Percentiles rank a stretch among this genome's conserved stretches.
Conservation (phyloP, 768 basidiomycete genomes). For the Tubosaeta sp. region DNA sequence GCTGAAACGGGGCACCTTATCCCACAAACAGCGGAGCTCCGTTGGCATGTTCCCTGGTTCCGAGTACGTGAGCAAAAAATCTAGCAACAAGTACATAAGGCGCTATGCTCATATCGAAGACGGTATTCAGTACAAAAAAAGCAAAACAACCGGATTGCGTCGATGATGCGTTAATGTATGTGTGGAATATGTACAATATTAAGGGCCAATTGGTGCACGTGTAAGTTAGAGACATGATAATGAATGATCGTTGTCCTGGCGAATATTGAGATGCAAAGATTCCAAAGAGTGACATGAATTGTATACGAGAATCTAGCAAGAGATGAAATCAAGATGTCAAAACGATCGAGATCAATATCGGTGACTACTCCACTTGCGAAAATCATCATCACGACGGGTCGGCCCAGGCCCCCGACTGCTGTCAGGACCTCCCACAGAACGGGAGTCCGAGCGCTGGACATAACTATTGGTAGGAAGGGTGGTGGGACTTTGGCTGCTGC, state of each 20-base stretch:
- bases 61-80: conserved; percentile 9
- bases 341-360: conserved; percentile 39
- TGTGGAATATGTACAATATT: conserved; percentile 34
- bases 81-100: conserved; percentile 26
- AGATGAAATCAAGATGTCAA: conserved; percentile 33
- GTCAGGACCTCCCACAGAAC: conserved; percentile 31
- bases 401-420: conserved; percentile 17
- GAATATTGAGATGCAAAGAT: conserved; percentile 32
- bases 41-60: conserved; percentile 10
- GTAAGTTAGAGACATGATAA: conserved; percentile 33
- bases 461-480: conserved; percentile 34
- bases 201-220: conserved; percentile 28
- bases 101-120: conserved; percentile 21
- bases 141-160: conserved; percentile 20
- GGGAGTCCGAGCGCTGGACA: conserved; percentile 39
- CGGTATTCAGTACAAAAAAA: conserved; percentile 26
- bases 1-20: neutral
- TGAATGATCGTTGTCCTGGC: conserved; percentile 35
- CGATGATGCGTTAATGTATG: conserved; percentile 29
- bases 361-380: conserved; percentile 44
- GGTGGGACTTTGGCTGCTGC: conserved; percentile 30
- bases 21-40: conserved; percentile 30
- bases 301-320: conserved; percentile 31
- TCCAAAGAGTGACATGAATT: conserved; percentile 32
- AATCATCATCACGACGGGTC: conserved; percentile 46